Evolutionary conservation across 2,329 filamentous ascomycete species (phyloP).

Genomic region (Coleophoma crateriformis): DNA sequence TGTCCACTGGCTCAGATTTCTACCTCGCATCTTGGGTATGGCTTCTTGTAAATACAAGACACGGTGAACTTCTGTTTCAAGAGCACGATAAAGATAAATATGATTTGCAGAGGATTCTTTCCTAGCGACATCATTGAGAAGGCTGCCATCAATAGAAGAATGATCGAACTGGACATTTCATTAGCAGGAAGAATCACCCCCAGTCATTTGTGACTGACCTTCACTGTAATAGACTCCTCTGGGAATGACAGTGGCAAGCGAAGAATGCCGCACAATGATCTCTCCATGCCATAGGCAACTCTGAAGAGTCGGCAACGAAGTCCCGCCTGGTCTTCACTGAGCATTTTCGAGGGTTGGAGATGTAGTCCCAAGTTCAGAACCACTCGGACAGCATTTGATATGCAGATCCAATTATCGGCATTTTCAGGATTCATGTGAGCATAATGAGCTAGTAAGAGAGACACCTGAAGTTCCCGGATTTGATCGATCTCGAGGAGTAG

Average conservation of each 20-base stretch:
- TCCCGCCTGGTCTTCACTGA: neutral
- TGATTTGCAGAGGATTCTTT: constrained; percentile 10
- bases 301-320: constrained; percentile 1
- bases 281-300: constrained; percentile 1
- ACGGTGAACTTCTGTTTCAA: constrained; percentile 12
- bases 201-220: neutral
- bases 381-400: neutral
- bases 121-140: neutral
- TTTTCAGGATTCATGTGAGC: constrained; percentile 2
- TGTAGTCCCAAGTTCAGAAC: constrained; percentile 1
- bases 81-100: constrained; percentile 8
- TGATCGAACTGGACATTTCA: neutral
- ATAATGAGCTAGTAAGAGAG: constrained; percentile 1
- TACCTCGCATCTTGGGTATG: neutral
- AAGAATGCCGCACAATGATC: constrained; percentile 1
- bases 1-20: constrained; percentile 4
- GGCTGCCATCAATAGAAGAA: neutral
- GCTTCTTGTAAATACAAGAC: constrained; percentile 9
- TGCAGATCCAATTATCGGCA: constrained; percentile 1
- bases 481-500: neutral
- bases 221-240: constrained; percentile 2
- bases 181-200: no score
- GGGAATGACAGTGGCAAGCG: constrained; percentile 4
- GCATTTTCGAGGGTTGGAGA: neutral
- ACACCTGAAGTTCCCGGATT: constrained; percentile 1